These are phyloP conservation scores for Kwoniella shivajii DNA, from an alignment of 1,284 basidiomycete genomes.

Conservation along the genomic window DNA sequence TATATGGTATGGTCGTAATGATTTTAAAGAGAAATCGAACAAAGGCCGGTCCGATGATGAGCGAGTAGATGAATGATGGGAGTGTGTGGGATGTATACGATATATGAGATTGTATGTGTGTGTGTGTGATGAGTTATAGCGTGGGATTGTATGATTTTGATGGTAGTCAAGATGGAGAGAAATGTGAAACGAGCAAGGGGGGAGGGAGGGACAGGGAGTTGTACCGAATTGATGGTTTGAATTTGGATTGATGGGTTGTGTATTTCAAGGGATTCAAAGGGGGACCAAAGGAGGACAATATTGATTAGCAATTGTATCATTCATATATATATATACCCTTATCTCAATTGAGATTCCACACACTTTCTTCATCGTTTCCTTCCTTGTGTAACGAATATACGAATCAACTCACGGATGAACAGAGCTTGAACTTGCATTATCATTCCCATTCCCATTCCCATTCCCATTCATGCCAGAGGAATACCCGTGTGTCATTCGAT, in stretches of 20 bases:
- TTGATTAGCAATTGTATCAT: no score
- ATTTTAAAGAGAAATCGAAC: no score
- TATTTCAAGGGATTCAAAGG: no score
- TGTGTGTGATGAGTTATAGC: not conserved
- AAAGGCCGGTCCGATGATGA: no score
- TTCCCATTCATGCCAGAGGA: not conserved
- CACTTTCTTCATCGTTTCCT: not conserved
- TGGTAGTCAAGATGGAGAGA: slow-evolving; percentile 1
- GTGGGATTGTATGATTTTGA: not conserved
- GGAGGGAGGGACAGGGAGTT: no score
- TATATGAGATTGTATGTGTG: not conserved
- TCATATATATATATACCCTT: no score
- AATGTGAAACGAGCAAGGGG: not conserved
- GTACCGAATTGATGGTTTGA: no score
- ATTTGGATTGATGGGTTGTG: not conserved
- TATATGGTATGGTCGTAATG: not conserved
- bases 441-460: not conserved
- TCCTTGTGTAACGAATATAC: not conserved
- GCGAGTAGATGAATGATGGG: not conserved
- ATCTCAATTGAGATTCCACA: not conserved
- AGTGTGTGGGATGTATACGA: not conserved
- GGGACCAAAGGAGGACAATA: no score
- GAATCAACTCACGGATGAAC: not conserved
- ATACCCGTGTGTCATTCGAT: not conserved
- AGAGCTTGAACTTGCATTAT: not conserved